A percentile compares a stretch with the other conserved stretches of the same genome.
These are phyloP conservation scores for Lichtheimia corymbifera DNA, from an alignment of 371 early-diverging fungal genomes.

Conservation along the genomic window DNA sequence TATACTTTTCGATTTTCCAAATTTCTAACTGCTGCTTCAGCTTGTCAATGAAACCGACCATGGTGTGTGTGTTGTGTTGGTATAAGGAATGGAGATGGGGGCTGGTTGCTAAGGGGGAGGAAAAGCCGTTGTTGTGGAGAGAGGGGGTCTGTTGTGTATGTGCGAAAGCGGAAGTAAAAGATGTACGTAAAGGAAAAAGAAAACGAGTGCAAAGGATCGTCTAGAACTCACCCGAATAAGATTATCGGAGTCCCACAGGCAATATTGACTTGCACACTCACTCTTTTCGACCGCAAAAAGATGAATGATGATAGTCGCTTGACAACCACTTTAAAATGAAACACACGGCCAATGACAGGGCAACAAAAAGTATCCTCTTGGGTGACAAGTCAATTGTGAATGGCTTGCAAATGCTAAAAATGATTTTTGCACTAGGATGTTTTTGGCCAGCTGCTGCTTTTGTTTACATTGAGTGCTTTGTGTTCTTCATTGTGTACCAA, in stretches of 20 bases:
- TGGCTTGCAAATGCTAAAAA: too few species aligned
- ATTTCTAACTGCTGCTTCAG: slow-evolving; percentile 62
- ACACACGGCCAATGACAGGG: too few species aligned
- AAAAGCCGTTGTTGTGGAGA: slow-evolving; percentile 1
- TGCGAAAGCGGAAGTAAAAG: slow-evolving; percentile 6
- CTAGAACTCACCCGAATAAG: slow-evolving; percentile 2
- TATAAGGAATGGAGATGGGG: slow-evolving; percentile 5
- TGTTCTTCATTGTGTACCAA: too few species aligned
- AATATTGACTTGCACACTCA: too few species aligned
- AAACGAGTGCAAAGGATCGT: slow-evolving; percentile 3
- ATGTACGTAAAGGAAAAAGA: slow-evolving; percentile 9
- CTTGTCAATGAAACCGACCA: slow-evolving; percentile 62
- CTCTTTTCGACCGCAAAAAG: too few species aligned
- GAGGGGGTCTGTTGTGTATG: background rate
- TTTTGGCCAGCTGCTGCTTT: too few species aligned
- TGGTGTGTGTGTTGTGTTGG: slow-evolving; percentile 5
- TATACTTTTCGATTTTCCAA: slow-evolving; percentile 68
- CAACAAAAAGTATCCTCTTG: too few species aligned
- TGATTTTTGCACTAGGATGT: too few species aligned
- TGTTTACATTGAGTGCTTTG: too few species aligned
- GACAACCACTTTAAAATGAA: too few species aligned
- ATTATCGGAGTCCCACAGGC: background rate
- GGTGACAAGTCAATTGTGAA: too few species aligned
- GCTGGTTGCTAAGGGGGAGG: background rate
- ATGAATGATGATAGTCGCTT: too few species aligned